These are phyloP conservation scores for Capillidium heterosporum DNA, from an alignment of 371 early-diverging fungal species.

Conservation along the genomic window DNA sequence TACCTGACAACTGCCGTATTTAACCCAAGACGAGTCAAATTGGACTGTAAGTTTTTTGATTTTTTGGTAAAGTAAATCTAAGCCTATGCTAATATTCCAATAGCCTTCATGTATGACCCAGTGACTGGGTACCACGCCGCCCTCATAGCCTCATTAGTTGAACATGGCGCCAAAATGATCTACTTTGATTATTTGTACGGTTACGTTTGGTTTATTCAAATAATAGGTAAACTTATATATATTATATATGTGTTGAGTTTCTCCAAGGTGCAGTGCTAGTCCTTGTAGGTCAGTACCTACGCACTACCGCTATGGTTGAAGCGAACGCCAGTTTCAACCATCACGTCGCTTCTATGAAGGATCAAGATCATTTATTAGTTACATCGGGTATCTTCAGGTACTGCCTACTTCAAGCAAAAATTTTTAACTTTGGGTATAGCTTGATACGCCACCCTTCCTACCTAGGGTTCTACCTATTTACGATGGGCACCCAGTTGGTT, in stretches of 20 bases:
- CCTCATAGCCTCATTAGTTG: slow-evolving; percentile 37
- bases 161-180: slow-evolving; percentile 39
- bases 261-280: slow-evolving; percentile 29
- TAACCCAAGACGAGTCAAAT: slow-evolving; percentile 29
- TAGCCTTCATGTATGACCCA: slow-evolving; percentile 62
- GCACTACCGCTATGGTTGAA: slow-evolving; percentile 59
- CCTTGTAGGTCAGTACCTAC: slow-evolving; percentile 35
- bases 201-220: slow-evolving; percentile 25
- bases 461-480: slow-evolving; percentile 79
- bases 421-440: neutral
- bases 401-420: neutral
- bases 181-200: slow-evolving; percentile 37
- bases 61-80: neutral
- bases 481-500: slow-evolving; percentile 43
- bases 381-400: slow-evolving; percentile 62
- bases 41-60: slow-evolving; percentile 32
- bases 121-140: slow-evolving; percentile 52
- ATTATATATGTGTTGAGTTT: neutral
- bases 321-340: slow-evolving; percentile 65
- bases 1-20: slow-evolving; percentile 59
- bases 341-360: slow-evolving; percentile 39
- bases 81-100: neutral
- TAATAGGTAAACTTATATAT: neutral
- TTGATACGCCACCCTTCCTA: slow-evolving; percentile 69
- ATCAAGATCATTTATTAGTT: slow-evolving; percentile 43